Conservation (phyloP, 176 grass and related monocot genomes). For the Triticum dicoccoides region DNA sequence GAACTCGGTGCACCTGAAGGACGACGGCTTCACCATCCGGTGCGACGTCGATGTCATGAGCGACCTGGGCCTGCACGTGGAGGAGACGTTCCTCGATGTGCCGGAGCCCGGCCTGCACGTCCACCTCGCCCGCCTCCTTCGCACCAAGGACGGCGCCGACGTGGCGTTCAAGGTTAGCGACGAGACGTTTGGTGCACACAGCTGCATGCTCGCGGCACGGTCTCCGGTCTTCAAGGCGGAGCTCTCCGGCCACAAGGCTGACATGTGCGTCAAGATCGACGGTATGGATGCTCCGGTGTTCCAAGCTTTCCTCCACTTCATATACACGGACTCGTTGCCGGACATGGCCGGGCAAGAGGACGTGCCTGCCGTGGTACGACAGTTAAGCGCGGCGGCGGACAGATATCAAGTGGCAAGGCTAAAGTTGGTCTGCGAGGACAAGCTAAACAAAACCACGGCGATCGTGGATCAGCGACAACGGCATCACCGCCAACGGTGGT, state of each 20-base stretch:
- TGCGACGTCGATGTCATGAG: not conserved
- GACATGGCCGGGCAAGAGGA: not conserved
- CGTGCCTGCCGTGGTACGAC: not conserved
- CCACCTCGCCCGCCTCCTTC: constrained; percentile 17
- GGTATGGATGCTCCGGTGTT: constrained; percentile 18
- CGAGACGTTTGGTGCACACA: constrained; percentile 28
- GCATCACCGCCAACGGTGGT: not conserved
- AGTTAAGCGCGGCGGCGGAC: constrained; percentile 23
- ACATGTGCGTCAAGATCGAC: not conserved
- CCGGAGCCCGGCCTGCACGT: not conserved
- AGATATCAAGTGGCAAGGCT: constrained; percentile 32
- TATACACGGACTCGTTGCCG: constrained; percentile 27
- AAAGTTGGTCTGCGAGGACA: constrained; percentile 27
- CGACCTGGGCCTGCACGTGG: not conserved
- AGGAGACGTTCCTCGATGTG: not conserved
- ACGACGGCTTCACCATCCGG: not conserved
- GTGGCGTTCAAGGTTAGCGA: constrained; percentile 10
- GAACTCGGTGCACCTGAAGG: not conserved
- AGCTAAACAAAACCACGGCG: not conserved
- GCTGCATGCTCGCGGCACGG: constrained; percentile 26
- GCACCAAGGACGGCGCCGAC: not conserved
- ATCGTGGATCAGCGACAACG: not conserved
- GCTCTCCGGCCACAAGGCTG: not conserved
- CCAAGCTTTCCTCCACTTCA: constrained; percentile 33
- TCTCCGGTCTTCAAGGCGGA: constrained; percentile 37